Evolutionary conservation across 352 stramenopile genomes (phyloP), one percentile per base, ranked within the genome.

Genomic region (Phytopythium chamaehyphon): DNA sequence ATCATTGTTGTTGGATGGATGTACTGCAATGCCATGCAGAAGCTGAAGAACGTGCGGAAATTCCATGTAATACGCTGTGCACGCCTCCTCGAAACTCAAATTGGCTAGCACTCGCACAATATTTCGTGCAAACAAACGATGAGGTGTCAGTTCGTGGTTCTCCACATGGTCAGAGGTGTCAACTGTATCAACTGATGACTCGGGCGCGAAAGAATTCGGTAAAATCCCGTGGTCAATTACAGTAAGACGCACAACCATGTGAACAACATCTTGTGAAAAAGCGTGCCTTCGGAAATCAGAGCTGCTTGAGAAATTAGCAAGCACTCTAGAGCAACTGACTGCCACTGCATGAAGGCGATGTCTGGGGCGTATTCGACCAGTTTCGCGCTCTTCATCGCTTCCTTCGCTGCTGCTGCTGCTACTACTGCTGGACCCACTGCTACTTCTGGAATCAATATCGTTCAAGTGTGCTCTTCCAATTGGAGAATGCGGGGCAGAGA

Each of bases 291-390:
- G 74, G 15, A 83, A 47, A 12, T 93, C 79, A 8, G 66, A 59
- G 44, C 73, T 85, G n/a, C 73, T 76, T 0, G 83, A 88, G 40
- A 93, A 78, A 53, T 93, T 93, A 0, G 65, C 73, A 0, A 93
- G 55, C 1, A 73, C 66, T 36, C 83, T 67, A 0, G 78, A 86
- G 36, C 78, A 88, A 2, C 76, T 61, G 0, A 80, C 63, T 0
- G 64, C 62, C 0, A 82, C 69, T 22, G 68, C 57, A 8, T 64
- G 68, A 0, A 93, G 59, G 8, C 76, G 66, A 11, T 76, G 68
- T 10, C 18, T n/a, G 11, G 47, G 35, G 5, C n/a, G 19, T 8
- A 53, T 26, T 6, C n/a, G 21, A 19, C 35, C 35, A n/a, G 5
- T 6, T n/a, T 21, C 18, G 1, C 19, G 18, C 16, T 40, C 35